Base-by-base conservation (phyloP, 2,329 filamentous ascomycete species). In the Microcyclospora pomicola region DNA sequence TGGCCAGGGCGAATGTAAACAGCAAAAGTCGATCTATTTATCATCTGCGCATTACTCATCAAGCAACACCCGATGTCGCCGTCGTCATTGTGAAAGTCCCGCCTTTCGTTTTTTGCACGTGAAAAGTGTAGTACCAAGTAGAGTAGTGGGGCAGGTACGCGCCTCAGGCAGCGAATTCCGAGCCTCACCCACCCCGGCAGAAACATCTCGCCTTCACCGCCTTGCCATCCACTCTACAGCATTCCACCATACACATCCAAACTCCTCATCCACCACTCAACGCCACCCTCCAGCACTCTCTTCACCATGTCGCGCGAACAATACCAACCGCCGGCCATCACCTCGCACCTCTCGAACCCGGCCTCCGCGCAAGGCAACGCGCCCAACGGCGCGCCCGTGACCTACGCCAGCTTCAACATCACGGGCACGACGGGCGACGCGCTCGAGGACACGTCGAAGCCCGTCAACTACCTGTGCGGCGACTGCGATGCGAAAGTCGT, bases 401-500 rank as follows among this genome's bases (percentile, higher is more conserved):
- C 42, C 39, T 28, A 40, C 30, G 44, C 44, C 41, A 43, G 44
- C 47, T 53, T 58, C 52, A 54, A 54, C 44, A 52, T 56, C 47
- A 66, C 69, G 42, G 72, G 71, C 35, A 68, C 75, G 45, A 31
- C 30, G 12, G 62, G 68, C 34, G 80, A 81, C 60, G 68, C 71
- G 49, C 85, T 83, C 50, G 62, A 64, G 49, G 58, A 64, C 49
- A 60, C 55, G 16, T 56, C 57, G 44, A 62, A 63, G 49, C 61
- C 63, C 33, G 65, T 69, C 13, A 55, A 61, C 43, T 70, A 70
- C 59, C 58, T 64, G 28, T 93, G 83, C 67, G 85, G 83, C 57
- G 84, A 92, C 65, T 94, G 85, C 68, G 83, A 82, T 42, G 69
- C 74, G 45, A 80, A 82, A 51, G 82, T 88, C 33, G 70, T 73